Evolutionary conservation across 805 yeast species (phyloP), one percentile per base, ranked within the genome.

Genomic region (Helenozyma baotianmanensis): DNA sequence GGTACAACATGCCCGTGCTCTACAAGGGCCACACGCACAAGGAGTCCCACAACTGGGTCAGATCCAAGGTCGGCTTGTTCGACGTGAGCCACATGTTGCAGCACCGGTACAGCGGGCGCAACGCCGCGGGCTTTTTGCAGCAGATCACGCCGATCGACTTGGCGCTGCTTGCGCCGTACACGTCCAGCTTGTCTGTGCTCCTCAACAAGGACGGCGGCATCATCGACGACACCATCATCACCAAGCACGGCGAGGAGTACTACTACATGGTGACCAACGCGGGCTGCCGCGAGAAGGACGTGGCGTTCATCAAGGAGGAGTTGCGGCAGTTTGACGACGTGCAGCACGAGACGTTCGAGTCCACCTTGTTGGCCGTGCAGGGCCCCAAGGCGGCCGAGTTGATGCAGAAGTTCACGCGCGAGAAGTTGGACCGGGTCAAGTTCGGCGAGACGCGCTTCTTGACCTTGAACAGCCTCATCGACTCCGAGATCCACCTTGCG

Each of bases 71-170:
- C 23, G 98, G 98, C 6, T 66, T 92, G 31, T 92, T 92, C 51
- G 98, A 92, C 56, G 98, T 92, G 32, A 85, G 96, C 34, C 98
- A 92, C 60, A 92, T 92, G 98, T 72, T 90, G 31, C 98, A 92
- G 65, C 97, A 94, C 58, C 72, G 68, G 26, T 58, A 92, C 39
- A 54, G 59, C 2, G 98, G 98, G 11, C 60, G 73, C 1, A 82
- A 75, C 25, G 75, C 94, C 1, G 63, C 76, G 5, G 65, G 66
- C 4, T 78, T 90, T 35, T 67, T 92, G 43, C 82, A 92, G 56
- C 76, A 72, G 45, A 65, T 90, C 30, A 85, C 96, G n/a, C 98
- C 98, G 9, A 75, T 90, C 11, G 96, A 88, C 55, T 73, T 88
- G 41, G 50, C 61, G n/a, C 54, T 45, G 5, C 64, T 90, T 40